Conservation (phyloP, 306 rosid species). For the Vigna unguiculata region DNA sequence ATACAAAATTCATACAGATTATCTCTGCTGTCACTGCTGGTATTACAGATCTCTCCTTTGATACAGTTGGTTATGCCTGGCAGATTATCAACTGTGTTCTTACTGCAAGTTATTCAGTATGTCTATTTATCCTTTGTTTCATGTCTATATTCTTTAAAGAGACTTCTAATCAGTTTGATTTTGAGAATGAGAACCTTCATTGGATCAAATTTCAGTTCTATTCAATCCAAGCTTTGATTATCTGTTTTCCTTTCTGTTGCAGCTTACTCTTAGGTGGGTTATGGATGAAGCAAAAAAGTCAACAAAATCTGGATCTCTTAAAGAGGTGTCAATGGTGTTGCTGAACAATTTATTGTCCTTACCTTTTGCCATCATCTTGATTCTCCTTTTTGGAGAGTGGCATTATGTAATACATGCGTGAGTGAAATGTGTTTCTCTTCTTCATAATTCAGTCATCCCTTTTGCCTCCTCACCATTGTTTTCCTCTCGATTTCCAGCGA, state of each 20-base stretch:
- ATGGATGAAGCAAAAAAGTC: constrained; percentile 87
- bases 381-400: constrained; percentile 75
- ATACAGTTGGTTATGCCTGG: constrained; percentile 82
- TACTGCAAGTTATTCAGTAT: constrained; percentile 87
- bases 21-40: constrained; percentile 87
- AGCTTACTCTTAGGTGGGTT: constrained; percentile 82
- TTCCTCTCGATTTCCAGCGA: constrained; percentile 60
- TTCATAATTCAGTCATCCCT: constrained; percentile 22
- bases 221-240: constrained; percentile 4
- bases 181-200: constrained; percentile 20
- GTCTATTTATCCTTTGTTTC: constrained; percentile 36
- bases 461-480: constrained; percentile 25
- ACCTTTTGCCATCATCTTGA: constrained; percentile 77
- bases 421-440: constrained; percentile 51
- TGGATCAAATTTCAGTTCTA: constrained; percentile 21
- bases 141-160: constrained; percentile 11
- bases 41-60: constrained; percentile 79
- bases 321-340: constrained; percentile 95
- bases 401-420: constrained; percentile 74
- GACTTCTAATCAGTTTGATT: constrained; percentile 7
- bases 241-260: constrained; percentile 37
- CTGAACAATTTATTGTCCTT: constrained; percentile 81
- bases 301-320: constrained; percentile 80
- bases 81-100: constrained; percentile 76
- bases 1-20: constrained; percentile 59